Evolutionary conservation across 164 flowering plant species (phyloP), one percentile per base, ranked within the genome.

Genomic region (Taxillus chinensis): DNA sequence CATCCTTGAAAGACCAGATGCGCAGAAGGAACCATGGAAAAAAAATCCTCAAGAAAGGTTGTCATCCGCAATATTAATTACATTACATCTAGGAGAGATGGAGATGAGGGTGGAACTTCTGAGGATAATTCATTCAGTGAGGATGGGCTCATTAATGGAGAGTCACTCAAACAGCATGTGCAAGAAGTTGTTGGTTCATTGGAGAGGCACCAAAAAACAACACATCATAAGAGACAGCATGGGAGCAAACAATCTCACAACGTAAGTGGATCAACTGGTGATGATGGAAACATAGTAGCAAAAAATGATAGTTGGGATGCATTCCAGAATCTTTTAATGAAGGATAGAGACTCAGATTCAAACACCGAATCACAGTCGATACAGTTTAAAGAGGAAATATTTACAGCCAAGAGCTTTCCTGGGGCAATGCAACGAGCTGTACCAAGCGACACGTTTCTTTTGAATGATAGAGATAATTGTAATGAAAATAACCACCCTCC

Each of bases 31-130:
- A 75, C 67, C 74, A 79, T 63, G 83, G 80, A 63, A 89, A 81
- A 81, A 70, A 82, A 75, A 62, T 76, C 87, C 17, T 86, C 92
- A 55, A 83, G 82, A 70, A 87, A 73, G 71, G 96, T 92, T 51
- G 88, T 92, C 54, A 89, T 92, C 53, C 95, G 90, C 53, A 92
- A 92, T 64, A 86, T 92, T 17, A 92, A 89, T 62, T 92, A 92
- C 77, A 83, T 89, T 5, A 74, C 87, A 64, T 82, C 97, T 0
- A 79, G 72, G 63, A 79, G 75, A 42, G 78, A 80, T 64, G 88
- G 76, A 65, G 82, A 72, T 55, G 75, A 69, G 53, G 71, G 60
- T 16, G 71, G 73, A 54, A 41, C 11, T 37, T 76, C 86, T 53
- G 84, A 79, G 14, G 83, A 75, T 43, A 71, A 62, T 62, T 79